Evolutionary conservation across 2,329 filamentous ascomycete species (phyloP), one percentile per base, ranked within the genome.

Genomic region (Ophiosphaerella korrae): DNA sequence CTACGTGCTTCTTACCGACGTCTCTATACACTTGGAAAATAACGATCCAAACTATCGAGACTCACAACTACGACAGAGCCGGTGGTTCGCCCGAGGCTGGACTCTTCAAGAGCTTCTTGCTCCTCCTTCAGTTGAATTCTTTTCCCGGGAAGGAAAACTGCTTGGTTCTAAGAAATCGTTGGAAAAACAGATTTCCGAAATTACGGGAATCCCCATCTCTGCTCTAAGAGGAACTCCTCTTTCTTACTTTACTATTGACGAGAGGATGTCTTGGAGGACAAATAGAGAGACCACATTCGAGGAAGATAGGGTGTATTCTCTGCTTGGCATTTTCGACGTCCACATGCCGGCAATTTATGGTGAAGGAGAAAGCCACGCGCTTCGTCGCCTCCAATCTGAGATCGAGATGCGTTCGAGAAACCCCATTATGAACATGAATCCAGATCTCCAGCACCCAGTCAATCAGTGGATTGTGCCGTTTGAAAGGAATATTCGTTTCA

Each of bases 251-350:
- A 50, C 34, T 32, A 21, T 55, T 18, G 45, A 26, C n/a, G 52
- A 55, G 34, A 33, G 49, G n/a, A 42, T 55, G 32, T 43, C 42
- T 7, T 55, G 48, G 52, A 35, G 36, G 35, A 33, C 44, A 40
- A 13, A 23, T 12, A 44, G 52, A 9, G 7, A 42, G 13, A 53
- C 52, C 11, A 53, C 42, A 34, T 21, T 29, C n/a, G 26, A 36
- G 26, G 42, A 44, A 44, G 42, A 42, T 18, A 42, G 16, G 14
- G 40, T 29, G 16, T 42, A 42, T 29, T 42, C 13, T 16, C 41
- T 29, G 26, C 26, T 29, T 29, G 26, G 26, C 11, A 29, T 29
- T 29, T 29, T 29, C 26, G 26, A 11, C 31, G 14, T 18, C 41
- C 21, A 33, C n/a, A 13, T 33, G 12, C 26, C 11, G 26, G 26